Conservation (phyloP, 1,139 yeast genomes). For the Zygosaccharomyces sapae region DNA sequence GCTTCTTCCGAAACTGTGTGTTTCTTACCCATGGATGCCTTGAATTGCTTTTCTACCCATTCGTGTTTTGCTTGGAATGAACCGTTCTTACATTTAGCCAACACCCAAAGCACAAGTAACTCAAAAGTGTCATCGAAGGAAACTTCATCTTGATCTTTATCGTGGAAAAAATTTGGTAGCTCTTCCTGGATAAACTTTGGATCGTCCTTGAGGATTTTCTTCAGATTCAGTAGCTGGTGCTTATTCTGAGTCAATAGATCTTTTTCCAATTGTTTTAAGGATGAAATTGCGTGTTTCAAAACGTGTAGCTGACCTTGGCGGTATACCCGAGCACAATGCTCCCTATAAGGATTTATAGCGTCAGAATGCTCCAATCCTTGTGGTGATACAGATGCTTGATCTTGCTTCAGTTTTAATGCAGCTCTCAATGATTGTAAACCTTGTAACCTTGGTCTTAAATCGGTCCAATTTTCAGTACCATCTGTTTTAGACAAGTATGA, state of each 20-base stretch:
- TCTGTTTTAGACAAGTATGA: constrained; percentile 46
- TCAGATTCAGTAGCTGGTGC: constrained; percentile 21
- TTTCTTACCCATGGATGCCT: background rate
- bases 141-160: constrained; percentile 16
- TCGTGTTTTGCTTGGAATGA: constrained; percentile 19
- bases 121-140: constrained; percentile 24
- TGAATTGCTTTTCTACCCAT: constrained; percentile 19
- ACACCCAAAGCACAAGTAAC: constrained; percentile 27
- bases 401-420: constrained; percentile 26
- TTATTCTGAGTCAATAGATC: constrained; percentile 20
- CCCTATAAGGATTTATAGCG: constrained; percentile 18
- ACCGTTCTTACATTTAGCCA: constrained; percentile 17
- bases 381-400: background rate
- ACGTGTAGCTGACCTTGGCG: constrained; percentile 25
- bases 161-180: constrained; percentile 16
- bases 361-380: constrained; percentile 2
- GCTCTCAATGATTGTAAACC: constrained; percentile 44
- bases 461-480: constrained; percentile 40
- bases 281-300: constrained; percentile 20
- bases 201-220: constrained; percentile 29
- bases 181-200: constrained; percentile 21
- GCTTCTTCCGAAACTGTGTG: background rate
- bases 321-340: constrained; percentile 24
- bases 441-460: constrained; percentile 53
- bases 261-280: constrained; percentile 28